A percentile compares a stretch with the other conserved stretches of the same genome.
These are phyloP conservation scores for Nyctanthes arbortristis DNA, from an alignment of 257 asterid species.

Conservation along the genomic window DNA sequence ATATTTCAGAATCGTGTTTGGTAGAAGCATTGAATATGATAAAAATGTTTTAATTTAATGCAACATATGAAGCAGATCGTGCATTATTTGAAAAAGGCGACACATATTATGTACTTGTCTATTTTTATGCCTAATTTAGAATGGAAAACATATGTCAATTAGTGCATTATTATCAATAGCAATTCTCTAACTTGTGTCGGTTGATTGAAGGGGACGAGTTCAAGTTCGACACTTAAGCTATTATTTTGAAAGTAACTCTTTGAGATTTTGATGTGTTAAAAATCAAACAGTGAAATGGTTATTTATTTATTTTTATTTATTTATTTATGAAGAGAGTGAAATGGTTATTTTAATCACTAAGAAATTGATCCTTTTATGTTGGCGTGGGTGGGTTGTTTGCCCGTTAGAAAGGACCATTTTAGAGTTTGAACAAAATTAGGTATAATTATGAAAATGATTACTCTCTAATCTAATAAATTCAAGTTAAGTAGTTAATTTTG, in stretches of 20 bases:
- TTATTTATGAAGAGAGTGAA: neutral
- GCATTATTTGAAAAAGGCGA: no score
- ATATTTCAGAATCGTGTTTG: neutral
- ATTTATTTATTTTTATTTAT: neutral
- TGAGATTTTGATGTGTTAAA: neutral
- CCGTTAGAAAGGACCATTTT: constrained; percentile 2
- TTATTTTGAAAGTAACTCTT: no score
- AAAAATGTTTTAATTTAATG: no score
- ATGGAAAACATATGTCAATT: no score
- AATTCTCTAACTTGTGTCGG: no score
- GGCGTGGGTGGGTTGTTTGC: constrained; percentile 3
- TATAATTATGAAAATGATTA: neutral
- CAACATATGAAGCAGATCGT: no score
- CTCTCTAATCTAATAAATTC: neutral
- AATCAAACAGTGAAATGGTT: neutral
- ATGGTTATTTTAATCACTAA: constrained; percentile 18
- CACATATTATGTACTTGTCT: no score
- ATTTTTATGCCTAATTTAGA: no score
- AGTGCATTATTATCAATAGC: no score
- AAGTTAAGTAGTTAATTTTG: neutral
- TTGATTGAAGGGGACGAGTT: no score
- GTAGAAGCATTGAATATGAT: no score
- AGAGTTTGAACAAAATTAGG: neutral
- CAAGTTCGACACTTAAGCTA: no score
- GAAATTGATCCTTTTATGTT: neutral